Evolutionary conservation across 1,139 yeast genomes (phyloP).

Genomic region (Pichia sp.): DNA sequence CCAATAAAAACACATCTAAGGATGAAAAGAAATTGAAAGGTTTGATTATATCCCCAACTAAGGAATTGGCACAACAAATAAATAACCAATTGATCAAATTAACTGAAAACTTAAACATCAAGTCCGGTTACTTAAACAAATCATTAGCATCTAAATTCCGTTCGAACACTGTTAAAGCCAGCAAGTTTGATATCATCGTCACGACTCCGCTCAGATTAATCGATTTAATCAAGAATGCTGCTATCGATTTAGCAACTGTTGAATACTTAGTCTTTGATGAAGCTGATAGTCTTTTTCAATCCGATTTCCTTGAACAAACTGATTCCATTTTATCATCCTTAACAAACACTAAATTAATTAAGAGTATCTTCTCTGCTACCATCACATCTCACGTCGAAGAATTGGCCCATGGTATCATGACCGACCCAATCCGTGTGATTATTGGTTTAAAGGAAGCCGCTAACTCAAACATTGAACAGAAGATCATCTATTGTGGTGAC

Average conservation of each 20-base stretch:
- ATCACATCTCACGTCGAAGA: conserved; percentile 94
- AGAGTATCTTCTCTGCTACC: conserved; percentile 92
- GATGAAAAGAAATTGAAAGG: conserved; percentile 59
- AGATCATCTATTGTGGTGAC: conserved; percentile 81
- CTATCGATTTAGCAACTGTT: conserved; percentile 59
- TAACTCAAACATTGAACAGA: conserved; percentile 77
- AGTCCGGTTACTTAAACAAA: conserved; percentile 69
- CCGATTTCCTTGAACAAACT: conserved; percentile 88
- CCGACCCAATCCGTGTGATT: conserved; percentile 78
- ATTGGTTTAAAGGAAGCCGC: conserved; percentile 97
- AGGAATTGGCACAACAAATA: conserved; percentile 87
- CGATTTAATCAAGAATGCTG: conserved; percentile 66
- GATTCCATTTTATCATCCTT: conserved; percentile 79
- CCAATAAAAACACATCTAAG: conserved; percentile 16
- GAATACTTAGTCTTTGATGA: conserved; percentile 86
- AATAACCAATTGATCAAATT: conserved; percentile 65
- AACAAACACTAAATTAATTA: conserved; percentile 50
- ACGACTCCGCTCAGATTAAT: conserved; percentile 88
- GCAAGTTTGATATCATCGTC: conserved; percentile 76
- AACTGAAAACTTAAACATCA: conserved; percentile 53
- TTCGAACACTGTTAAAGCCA: conserved; percentile 51
- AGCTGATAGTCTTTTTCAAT: conserved; percentile 92
- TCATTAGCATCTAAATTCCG: conserved; percentile 70
- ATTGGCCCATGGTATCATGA: conserved; percentile 82
- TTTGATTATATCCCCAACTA: conserved; percentile 86